Conservation (phyloP, 495 filamentous ascomycete species). For the Hamigera avellanea region DNA sequence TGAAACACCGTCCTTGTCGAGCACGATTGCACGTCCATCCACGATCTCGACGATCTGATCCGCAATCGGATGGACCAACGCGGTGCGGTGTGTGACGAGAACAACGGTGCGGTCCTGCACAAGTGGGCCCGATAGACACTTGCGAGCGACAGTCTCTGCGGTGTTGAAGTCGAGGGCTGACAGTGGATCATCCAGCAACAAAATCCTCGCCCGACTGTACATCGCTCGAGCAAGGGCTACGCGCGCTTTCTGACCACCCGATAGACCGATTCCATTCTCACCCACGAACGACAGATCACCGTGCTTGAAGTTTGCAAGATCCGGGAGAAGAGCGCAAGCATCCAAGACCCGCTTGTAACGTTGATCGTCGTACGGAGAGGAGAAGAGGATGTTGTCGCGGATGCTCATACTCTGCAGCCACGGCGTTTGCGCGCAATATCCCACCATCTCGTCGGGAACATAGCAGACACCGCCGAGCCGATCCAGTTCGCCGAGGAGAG, state of each 20-base stretch:
- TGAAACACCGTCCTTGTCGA: slow-evolving; percentile 25
- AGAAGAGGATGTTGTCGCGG: slow-evolving; percentile 74
- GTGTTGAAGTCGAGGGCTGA: slow-evolving; percentile 65
- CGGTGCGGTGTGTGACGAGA: slow-evolving; percentile 69
- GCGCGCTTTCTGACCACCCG: slow-evolving; percentile 60
- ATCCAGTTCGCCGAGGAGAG: slow-evolving; percentile 70
- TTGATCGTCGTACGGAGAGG: slow-evolving; percentile 52
- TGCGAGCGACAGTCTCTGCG: slow-evolving; percentile 57
- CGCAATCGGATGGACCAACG: slow-evolving; percentile 53
- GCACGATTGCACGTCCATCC: slow-evolving; percentile 39
- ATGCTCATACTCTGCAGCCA: slow-evolving; percentile 91
- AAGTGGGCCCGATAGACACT: slow-evolving; percentile 54
- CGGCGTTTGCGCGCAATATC: slow-evolving; percentile 75
- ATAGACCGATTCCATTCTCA: slow-evolving; percentile 56
- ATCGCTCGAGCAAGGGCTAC: slow-evolving; percentile 59
- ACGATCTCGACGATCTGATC: slow-evolving; percentile 56
- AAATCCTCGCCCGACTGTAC: slow-evolving; percentile 51
- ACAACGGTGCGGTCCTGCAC: slow-evolving; percentile 50
- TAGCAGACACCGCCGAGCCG: slow-evolving; percentile 43
- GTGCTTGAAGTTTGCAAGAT: slow-evolving; percentile 50
- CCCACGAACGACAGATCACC: slow-evolving; percentile 63
- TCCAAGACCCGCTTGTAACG: slow-evolving; percentile 49
- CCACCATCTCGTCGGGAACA: slow-evolving; percentile 56
- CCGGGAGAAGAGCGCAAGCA: slow-evolving; percentile 51
- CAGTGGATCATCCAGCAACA: slow-evolving; percentile 61